Percentiles rank a stretch among this genome's conserved stretches.
Conservation (phyloP, 306 rosid species). For the Dalbergia cultrata region DNA sequence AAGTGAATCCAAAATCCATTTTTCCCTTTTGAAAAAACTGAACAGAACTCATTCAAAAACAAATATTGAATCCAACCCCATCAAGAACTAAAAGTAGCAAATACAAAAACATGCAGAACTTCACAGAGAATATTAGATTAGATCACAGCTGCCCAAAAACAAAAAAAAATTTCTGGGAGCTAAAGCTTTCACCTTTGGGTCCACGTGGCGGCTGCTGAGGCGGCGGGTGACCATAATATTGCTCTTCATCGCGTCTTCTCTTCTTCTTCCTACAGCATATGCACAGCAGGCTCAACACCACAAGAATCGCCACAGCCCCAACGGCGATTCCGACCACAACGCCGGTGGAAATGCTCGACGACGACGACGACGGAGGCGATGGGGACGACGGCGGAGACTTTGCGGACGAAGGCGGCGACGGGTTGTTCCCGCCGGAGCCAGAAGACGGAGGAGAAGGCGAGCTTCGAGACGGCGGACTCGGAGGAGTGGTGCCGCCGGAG, state of each 20-base stretch:
- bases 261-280: constrained; percentile 75
- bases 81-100: background rate
- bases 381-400: constrained; percentile 46
- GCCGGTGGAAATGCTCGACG: constrained; percentile 60
- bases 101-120: background rate
- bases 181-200: constrained; percentile 70
- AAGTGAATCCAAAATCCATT: background rate
- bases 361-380: constrained; percentile 42
- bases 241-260: constrained; percentile 71
- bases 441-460: constrained; percentile 57
- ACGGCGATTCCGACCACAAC: constrained; percentile 75
- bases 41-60: background rate
- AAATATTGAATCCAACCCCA: background rate
- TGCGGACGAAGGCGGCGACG: constrained; percentile 35
- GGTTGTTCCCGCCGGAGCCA: background rate
- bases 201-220: constrained; percentile 54
- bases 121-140: background rate
- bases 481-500: constrained; percentile 28
- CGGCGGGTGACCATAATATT: constrained; percentile 65
- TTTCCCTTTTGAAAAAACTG: background rate
- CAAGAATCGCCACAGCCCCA: constrained; percentile 70
- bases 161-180: background rate
- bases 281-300: constrained; percentile 65
- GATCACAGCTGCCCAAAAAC: background rate
- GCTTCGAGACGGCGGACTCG: constrained; percentile 50